Evolutionary conservation across 2,329 filamentous ascomycete species (phyloP).

Genomic region (Ophiostoma australiae): DNA sequence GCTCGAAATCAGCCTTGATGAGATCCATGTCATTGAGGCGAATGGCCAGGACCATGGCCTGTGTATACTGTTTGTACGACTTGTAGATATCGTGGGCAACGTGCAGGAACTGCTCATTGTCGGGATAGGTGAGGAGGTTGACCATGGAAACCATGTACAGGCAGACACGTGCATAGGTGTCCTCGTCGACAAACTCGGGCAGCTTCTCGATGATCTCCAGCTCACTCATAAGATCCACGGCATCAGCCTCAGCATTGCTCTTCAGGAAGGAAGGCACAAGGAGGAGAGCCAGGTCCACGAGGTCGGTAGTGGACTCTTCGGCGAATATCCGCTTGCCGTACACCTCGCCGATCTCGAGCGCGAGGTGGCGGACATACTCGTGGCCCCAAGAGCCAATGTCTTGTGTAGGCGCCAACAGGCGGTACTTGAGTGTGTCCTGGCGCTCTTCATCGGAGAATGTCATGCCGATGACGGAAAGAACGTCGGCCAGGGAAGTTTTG

Average conservation of each 20-base stretch:
- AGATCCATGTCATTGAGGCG: constrained; percentile 81
- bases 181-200: constrained; percentile 81
- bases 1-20: constrained; percentile 73
- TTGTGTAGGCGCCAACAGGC: constrained; percentile 79
- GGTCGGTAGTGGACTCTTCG: constrained; percentile 76
- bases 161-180: constrained; percentile 89
- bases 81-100: constrained; percentile 93
- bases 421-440: constrained; percentile 93
- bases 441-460: constrained; percentile 96
- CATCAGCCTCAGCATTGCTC: constrained; percentile 97
- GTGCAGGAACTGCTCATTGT: constrained; percentile 91
- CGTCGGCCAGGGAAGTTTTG: constrained; percentile 88
- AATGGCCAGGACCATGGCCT: constrained; percentile 92
- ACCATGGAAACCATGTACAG: constrained; percentile 99
- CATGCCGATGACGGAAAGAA: constrained; percentile 96
- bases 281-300: constrained; percentile 75
- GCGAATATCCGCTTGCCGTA: constrained; percentile 82
- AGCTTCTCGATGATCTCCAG: constrained; percentile 95
- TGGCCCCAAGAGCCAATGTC: constrained; percentile 98
- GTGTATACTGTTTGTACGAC: constrained; percentile 84
- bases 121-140: constrained; percentile 91
- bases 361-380: constrained; percentile 94
- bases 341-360: constrained; percentile 91
- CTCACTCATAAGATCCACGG: constrained; percentile 94
- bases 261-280: constrained; percentile 92